These are phyloP conservation scores for Bryoerythrophyllum caledonicum DNA, from an alignment of 225 moss, liverwort and hornwort species.

Conservation along the genomic window DNA sequence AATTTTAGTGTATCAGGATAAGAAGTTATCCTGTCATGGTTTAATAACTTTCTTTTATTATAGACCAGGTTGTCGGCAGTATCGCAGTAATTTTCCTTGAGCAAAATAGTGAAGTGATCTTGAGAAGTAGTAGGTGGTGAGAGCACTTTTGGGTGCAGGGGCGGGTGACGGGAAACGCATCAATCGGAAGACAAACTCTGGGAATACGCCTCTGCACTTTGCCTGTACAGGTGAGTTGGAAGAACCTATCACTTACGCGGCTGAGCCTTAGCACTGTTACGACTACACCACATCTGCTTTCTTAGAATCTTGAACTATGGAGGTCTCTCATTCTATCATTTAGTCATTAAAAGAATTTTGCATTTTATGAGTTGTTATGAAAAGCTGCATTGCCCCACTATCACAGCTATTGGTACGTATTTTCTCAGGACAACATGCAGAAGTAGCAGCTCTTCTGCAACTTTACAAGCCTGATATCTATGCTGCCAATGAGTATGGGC, in stretches of 20 bases:
- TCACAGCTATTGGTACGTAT: slow-evolving; percentile 14
- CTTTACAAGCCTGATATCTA: slow-evolving; percentile 86
- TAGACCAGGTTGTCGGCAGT: not conserved
- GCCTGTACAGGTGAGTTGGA: slow-evolving; percentile 69
- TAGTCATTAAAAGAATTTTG: not conserved
- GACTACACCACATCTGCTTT: not conserved
- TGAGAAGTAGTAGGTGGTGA: slow-evolving; percentile 75
- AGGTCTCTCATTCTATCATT: not conserved
- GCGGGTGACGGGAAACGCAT: slow-evolving; percentile 91
- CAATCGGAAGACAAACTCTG: slow-evolving; percentile 66
- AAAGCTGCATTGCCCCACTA: not conserved
- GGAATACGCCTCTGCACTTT: slow-evolving; percentile 88
- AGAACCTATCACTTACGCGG: not conserved
- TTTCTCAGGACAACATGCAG: slow-evolving; percentile 68
- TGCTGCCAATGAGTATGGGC: slow-evolving; percentile 70
- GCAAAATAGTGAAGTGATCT: slow-evolving; percentile 15
- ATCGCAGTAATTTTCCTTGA: slow-evolving; percentile 10
- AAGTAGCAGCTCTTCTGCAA: slow-evolving; percentile 71
- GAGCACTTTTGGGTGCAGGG: slow-evolving; percentile 81
- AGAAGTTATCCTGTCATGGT: not conserved
- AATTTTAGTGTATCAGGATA: slow-evolving; percentile 8
- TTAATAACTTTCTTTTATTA: not conserved
- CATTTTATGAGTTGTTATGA: not conserved
- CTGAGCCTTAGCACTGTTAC: slow-evolving; percentile 17
- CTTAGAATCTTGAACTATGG: not conserved